A percentile compares a stretch with the other conserved stretches of the same genome.
phyloP scores from a whole-genome alignment of 805 yeast species.

The Pichia scutulata region DNA sequence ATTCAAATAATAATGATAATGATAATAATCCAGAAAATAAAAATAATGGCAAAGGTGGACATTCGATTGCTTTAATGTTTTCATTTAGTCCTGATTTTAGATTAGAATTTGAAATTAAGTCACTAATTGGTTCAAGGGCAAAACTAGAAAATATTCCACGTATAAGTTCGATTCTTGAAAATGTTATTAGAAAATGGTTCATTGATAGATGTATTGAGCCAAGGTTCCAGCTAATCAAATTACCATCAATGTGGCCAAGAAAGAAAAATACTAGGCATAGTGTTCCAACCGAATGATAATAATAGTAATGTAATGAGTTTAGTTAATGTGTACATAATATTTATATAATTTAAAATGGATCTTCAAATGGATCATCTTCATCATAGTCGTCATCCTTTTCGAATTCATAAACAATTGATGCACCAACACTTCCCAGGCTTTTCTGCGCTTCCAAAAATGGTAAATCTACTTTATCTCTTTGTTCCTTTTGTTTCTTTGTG shows the following conservation, averaged over 20 bases:
- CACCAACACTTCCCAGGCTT: conserved; percentile 60
- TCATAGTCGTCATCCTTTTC: conserved; percentile 97
- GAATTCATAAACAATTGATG: conserved; percentile 92
- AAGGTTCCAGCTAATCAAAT: conserved; percentile 70
- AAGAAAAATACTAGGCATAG: conserved; percentile 45
- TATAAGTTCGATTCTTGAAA: conserved; percentile 76
- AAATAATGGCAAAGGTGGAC: conserved; percentile 1
- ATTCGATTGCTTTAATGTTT: conserved; percentile 65
- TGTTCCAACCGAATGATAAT: not conserved
- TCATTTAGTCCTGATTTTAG: conserved; percentile 89
- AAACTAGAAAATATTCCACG: conserved; percentile 91
- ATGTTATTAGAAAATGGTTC: conserved; percentile 79
- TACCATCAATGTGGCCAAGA: conserved; percentile 87
- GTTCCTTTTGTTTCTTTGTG: conserved; percentile 64
- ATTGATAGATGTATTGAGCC: conserved; percentile 92
- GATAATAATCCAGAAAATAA: conserved; percentile 1
- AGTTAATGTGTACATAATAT: not conserved
- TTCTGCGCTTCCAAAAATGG: conserved; percentile 90
- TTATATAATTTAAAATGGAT: conserved; percentile 40
- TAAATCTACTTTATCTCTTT: conserved; percentile 76
- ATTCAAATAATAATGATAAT: conserved; percentile 3
- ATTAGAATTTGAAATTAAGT: conserved; percentile 79
- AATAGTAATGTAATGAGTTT: not conserved
- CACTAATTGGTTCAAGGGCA: conserved; percentile 87
- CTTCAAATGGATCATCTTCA: conserved; percentile 97